Base-by-base conservation (phyloP, 176 grass and related monocot genomes). In the Musa acuminata region DNA sequence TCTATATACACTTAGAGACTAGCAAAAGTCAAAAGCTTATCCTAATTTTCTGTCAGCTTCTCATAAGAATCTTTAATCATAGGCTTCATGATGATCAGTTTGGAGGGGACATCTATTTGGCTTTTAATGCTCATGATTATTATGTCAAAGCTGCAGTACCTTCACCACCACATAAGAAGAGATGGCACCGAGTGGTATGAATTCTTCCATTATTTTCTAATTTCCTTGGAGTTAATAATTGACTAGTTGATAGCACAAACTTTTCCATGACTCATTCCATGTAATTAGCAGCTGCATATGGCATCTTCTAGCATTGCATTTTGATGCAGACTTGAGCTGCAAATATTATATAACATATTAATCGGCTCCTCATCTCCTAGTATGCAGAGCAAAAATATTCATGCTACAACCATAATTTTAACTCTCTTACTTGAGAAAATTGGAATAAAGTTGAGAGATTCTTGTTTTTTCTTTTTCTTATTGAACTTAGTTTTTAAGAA, bases 81-180 rank as follows among this genome's bases (percentile, higher is more conserved):
- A 99, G 96, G 79, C 20, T 99, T 81, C 96, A 95, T 16, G 96
- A 91, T 49, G 78, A 91, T 59, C 76, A 84, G 13, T 79, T 77
- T 82, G 80, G 88, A 57, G 76, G 82, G 51, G 96, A 95, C 62
- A 91, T 95, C 70, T 99, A 87, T 72, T 73, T 95, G 70, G 96
- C 91, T 82, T 95, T 99, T 79, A 99, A 95, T 79, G 91, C 86
- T 62, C 96, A 99, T 75, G 84, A 94, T 52, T 91, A 86, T 79
- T 82, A 77, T 84, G 91, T 95, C 52, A 77, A 95, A 1, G 79
- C 67, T 75, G 54, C 75, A 78, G 89, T 95, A 55, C 91, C 96
- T 9, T 69, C 83, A 71, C 88, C 91, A 67, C 91, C 96, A 51
- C 78, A 86, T 23, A 81, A 75, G 22, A 89, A 86, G 75, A 27